Evolutionary conservation across 1,139 yeast species (phyloP).

Genomic region (Yamadazyma siamensis): DNA sequence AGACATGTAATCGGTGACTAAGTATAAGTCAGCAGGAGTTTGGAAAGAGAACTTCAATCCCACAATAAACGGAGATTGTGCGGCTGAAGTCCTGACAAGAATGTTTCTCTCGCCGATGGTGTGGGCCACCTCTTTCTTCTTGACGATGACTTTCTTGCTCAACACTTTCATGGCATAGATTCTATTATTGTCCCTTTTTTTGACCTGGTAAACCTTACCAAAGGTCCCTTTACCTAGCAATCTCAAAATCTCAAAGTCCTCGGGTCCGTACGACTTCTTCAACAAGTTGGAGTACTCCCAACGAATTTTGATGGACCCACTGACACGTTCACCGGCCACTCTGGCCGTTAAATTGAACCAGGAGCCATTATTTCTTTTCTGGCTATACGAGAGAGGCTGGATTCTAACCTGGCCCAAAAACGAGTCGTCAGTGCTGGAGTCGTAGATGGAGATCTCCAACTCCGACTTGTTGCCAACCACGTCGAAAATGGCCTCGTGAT

Average conservation of each 20-base stretch:
- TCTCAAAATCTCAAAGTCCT: conserved; percentile 87
- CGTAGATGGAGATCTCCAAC: conserved; percentile 84
- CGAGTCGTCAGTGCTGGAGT: conserved; percentile 74
- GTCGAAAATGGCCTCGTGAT: conserved; percentile 88
- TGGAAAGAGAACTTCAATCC: conserved; percentile 94
- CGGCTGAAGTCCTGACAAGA: conserved; percentile 80
- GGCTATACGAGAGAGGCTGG: conserved; percentile 52
- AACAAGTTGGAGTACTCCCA: conserved; percentile 68
- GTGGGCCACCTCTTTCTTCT: conserved; percentile 95
- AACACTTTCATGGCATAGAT: conserved; percentile 97
- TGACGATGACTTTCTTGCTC: conserved; percentile 89
- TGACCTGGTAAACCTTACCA: conserved; percentile 95
- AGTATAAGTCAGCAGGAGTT: conserved; percentile 84
- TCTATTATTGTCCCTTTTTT: conserved; percentile 81
- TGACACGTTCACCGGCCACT: conserved; percentile 69
- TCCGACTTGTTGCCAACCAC: conserved; percentile 82
- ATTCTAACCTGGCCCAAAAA: conserved; percentile 83
- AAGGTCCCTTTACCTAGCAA: conserved; percentile 94
- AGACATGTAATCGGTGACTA: conserved; percentile 96
- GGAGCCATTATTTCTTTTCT: conserved; percentile 33
- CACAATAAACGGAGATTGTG: conserved; percentile 85
- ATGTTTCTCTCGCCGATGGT: conserved; percentile 96
- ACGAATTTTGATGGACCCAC: conserved; percentile 72
- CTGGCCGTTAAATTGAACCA: conserved; percentile 80
- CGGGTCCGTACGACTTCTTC: conserved; percentile 83